Evolutionary conservation across 495 filamentous ascomycete species (phyloP).

Genomic region (Entonaema liquescens): DNA sequence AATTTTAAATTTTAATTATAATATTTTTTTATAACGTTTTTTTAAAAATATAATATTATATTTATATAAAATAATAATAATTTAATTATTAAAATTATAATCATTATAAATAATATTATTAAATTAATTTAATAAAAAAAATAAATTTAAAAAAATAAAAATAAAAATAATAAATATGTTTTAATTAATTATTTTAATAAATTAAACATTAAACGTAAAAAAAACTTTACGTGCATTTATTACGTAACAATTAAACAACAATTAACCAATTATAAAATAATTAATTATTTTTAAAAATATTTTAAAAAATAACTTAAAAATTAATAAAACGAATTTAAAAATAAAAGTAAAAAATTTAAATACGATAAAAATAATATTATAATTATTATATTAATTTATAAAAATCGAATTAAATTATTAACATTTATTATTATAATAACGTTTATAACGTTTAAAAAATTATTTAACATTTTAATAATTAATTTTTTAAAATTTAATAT

Average conservation of each 20-base stretch:
- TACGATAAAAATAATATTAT: too few relatives aligned
- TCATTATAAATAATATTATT: constrained; percentile 1
- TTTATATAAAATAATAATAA: too few relatives aligned
- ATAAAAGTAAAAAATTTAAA: too few relatives aligned
- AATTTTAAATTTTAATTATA: constrained; percentile 1
- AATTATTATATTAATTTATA: too few relatives aligned
- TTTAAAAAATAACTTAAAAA: too few relatives aligned
- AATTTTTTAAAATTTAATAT: background rate
- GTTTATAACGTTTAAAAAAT: background rate
- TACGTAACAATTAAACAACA: background rate
- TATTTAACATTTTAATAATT: too few relatives aligned
- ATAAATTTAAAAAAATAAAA: constrained; percentile 6
- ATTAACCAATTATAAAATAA: too few relatives aligned
- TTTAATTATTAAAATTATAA: background rate
- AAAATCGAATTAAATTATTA: too few relatives aligned
- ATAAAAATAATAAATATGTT: constrained; percentile 2
- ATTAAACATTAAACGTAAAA: background rate
- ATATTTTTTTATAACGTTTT: constrained; percentile 3
- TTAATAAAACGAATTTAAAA: too few relatives aligned
- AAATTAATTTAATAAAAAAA: constrained; percentile 8
- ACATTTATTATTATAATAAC: too few relatives aligned
- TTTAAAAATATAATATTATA: constrained; percentile 15
- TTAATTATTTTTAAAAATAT: too few relatives aligned
- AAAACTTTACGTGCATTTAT: background rate
- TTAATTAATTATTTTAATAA: constrained; percentile 10